Evolutionary conservation across 371 early-diverging fungal species (phyloP), one percentile per base, ranked within the genome.

Genomic region (Fennellomyces sp.): DNA sequence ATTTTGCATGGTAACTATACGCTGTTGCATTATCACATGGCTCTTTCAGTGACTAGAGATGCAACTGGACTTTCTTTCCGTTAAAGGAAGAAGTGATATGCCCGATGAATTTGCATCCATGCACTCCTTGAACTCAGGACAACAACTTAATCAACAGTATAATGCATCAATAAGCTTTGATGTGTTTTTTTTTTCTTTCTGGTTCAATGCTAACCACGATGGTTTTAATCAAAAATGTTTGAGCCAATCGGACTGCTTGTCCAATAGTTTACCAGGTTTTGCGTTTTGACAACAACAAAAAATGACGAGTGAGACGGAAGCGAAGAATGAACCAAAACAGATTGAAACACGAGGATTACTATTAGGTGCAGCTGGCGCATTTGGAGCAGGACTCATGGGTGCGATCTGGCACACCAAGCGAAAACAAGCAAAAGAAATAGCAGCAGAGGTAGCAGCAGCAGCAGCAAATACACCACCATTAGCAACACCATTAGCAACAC

Each of bases 271-370:
- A 15, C 39, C 15, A n/a, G 39, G 5, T 39, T 39, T 39, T 11
- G 4, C 11, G 17, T 10, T 15, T 39, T 39, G 39, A 39, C 39
- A 52, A 36, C 26, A 52, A 15, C 10, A 25, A n/a, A 39, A 21
- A 17, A 25, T n/a, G n/a, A n/a, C n/a, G n/a, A n/a, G n/a, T 10
- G 3, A 21, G 3, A 35, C 36, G 21, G 35, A 25, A 39, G 94
- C 48, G 85, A 87, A 39, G 92, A 93, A 62, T 91, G 56, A 62
- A 41, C 58, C 57, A 17, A 25, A 56, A 13, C 33, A 55, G 13
- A 31, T 55, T 2, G 58, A 48, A 19, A 50, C 55, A 5, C 45
- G 64, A 28, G 54, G 52, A 26, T 56, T 75, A 48, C 54, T 75
- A 13, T 56, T 68, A 56, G 68, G 73, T 15, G 66, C 76, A 51